A percentile compares a stretch with the other conserved stretches of the same genome.
These are phyloP conservation scores for Arbutus unedo DNA, from an alignment of 148 eudicot genomes.

Conservation along the genomic window DNA sequence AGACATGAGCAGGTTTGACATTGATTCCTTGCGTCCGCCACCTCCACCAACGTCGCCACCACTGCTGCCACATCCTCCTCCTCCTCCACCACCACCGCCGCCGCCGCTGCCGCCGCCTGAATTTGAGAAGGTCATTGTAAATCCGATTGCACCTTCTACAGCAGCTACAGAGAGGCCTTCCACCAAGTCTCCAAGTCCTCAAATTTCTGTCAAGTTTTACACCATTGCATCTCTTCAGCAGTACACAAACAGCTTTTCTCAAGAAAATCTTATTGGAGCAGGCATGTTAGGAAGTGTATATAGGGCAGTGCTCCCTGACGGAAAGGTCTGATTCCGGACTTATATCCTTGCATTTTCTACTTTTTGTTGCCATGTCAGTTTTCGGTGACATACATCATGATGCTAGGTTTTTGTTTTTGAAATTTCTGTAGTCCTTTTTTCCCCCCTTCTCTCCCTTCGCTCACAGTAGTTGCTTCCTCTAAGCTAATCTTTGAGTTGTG, in stretches of 20 bases:
- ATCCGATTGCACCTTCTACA: conserved; percentile 44
- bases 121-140: conserved; percentile 51
- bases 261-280: conserved; percentile 74
- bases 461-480: neutral
- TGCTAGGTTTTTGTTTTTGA: neutral
- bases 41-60: conserved; percentile 46
- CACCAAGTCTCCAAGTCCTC: conserved; percentile 39
- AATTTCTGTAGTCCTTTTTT: conserved; percentile 6
- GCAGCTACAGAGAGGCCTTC: conserved; percentile 36
- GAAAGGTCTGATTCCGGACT: conserved; percentile 53
- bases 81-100: conserved; percentile 40
- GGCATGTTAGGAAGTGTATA: conserved; percentile 97
- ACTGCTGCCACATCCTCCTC: conserved; percentile 35
- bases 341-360: neutral
- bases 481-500: neutral
- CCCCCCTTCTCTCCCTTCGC: neutral
- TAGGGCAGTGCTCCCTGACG: conserved; percentile 70
- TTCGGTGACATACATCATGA: neutral
- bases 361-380: neutral
- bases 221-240: conserved; percentile 92
- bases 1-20: conserved; percentile 56
- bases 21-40: conserved; percentile 57
- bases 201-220: conserved; percentile 73
- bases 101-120: conserved; percentile 41
- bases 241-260: conserved; percentile 91